Percentiles rank a stretch among this genome's conserved stretches.
phyloP scores from a whole-genome alignment of 768 basidiomycete genomes.

The Lanmaoa pseudosensibilis region DNA sequence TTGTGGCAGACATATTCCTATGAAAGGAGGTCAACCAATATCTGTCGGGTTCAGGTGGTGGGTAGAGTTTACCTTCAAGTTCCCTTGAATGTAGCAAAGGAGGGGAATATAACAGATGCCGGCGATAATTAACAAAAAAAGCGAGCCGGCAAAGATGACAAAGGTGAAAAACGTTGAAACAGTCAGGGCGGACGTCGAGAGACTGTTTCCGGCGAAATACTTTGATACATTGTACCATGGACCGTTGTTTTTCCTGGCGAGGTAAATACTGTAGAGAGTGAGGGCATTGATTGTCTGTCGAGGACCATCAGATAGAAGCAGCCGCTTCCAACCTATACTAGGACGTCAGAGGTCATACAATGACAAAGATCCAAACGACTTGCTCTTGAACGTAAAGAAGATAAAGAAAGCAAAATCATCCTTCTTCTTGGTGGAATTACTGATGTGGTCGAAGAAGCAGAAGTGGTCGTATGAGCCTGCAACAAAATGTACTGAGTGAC shows the following conservation, averaged over 20 bases:
- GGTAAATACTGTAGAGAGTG: constrained; percentile 90
- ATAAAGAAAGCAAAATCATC: constrained; percentile 99
- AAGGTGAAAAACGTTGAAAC: constrained; percentile 91
- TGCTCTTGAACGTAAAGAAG: constrained; percentile 99
- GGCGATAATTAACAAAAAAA: constrained; percentile 79
- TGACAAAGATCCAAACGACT: constrained; percentile 26
- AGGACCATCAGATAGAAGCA: constrained; percentile 90
- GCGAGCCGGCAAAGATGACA: constrained; percentile 79
- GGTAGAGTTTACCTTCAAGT: constrained; percentile 70
- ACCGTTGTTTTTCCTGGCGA: constrained; percentile 50
- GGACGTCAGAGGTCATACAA: background rate
- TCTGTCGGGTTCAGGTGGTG: background rate
- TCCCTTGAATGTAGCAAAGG: constrained; percentile 93
- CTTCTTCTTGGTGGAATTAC: constrained; percentile 91
- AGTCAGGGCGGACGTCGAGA: constrained; percentile 81
- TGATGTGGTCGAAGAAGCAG: constrained; percentile 97
- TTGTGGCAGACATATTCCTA: constrained; percentile 99
- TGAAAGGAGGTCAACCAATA: constrained; percentile 3
- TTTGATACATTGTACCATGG: constrained; percentile 69
- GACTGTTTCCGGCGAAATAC: constrained; percentile 75
- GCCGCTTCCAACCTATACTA: constrained; percentile 75
- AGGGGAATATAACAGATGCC: constrained; percentile 92
- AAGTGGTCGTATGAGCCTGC: constrained; percentile 94
- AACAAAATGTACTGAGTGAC: background rate
- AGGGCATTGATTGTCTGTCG: constrained; percentile 98